Percentiles rank a stretch among this genome's conserved stretches.
These are phyloP conservation scores for Globisporangium canariense DNA, from an alignment of 352 stramenopile genomes.

Conservation along the genomic window DNA sequence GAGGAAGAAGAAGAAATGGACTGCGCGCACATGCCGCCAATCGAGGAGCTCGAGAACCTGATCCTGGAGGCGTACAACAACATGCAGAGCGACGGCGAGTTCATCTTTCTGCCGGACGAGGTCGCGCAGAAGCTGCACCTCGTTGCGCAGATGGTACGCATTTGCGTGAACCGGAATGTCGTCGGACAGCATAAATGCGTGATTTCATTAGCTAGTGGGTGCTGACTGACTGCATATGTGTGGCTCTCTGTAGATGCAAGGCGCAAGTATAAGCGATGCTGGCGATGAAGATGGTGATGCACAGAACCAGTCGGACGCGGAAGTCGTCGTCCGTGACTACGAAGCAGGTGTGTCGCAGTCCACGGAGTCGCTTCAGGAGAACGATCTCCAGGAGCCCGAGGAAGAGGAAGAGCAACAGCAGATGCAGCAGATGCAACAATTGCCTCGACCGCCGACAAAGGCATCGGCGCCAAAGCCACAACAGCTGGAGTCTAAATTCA, in stretches of 20 bases:
- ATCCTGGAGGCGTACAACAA: conserved; percentile 82
- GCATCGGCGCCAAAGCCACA: conserved; percentile 14
- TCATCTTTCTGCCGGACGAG: conserved; percentile 69
- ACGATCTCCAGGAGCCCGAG: conserved; percentile 28
- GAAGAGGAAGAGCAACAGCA: conserved; percentile 11
- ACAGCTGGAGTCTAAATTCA: conserved; percentile 36
- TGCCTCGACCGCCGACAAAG: conserved; percentile 14
- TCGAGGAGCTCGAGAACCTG: conserved; percentile 61
- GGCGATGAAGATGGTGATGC: no score
- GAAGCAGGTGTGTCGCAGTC: conserved; percentile 17
- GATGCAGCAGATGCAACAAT: conserved; percentile 16
- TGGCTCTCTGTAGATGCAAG: conserved; percentile 3
- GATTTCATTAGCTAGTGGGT: neutral
- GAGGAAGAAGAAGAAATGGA: conserved; percentile 21
- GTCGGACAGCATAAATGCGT: neutral
- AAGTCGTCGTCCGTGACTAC: neutral
- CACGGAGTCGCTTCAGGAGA: conserved; percentile 22
- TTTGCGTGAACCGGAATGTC: neutral
- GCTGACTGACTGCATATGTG: neutral
- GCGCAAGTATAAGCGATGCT: neutral
- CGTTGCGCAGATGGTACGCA: conserved; percentile 51
- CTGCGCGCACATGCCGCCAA: conserved; percentile 23
- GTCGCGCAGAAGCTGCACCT: conserved; percentile 63
- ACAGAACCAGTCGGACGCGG: conserved; percentile 1
- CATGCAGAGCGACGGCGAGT: conserved; percentile 80